A percentile compares a stretch with the other conserved stretches of the same genome.
phyloP scores from a whole-genome alignment of 2,329 filamentous ascomycete genomes.

The Xenoacremonium recifei region DNA sequence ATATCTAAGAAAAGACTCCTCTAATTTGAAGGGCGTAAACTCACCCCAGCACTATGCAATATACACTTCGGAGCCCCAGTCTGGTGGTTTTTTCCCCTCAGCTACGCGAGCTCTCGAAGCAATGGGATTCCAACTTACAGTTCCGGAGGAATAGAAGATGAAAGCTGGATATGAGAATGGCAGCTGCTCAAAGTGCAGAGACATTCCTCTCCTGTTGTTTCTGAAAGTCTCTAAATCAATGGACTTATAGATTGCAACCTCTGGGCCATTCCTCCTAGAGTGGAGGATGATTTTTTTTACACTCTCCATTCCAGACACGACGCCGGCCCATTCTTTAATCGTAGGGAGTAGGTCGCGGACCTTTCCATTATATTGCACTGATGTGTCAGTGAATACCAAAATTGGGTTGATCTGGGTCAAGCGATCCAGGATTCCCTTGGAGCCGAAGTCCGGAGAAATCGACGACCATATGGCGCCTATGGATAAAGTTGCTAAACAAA shows the following conservation, averaged over 20 bases:
- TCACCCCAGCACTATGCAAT: constrained; percentile 3
- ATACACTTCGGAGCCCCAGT: constrained; percentile 6
- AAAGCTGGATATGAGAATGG: constrained; percentile 3
- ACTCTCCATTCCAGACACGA: neutral
- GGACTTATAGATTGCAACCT: neutral
- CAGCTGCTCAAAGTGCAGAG: constrained; percentile 1
- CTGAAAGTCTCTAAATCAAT: constrained; percentile 1
- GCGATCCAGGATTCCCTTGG: constrained; percentile 4
- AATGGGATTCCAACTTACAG: neutral
- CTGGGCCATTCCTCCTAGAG: neutral
- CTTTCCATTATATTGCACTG: constrained; percentile 4
- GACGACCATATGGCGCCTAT: constrained; percentile 7
- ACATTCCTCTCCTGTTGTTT: neutral
- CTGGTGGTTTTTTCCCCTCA: neutral
- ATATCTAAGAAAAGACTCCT: neutral
- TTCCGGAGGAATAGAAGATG: constrained; percentile 8
- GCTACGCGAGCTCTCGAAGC: neutral
- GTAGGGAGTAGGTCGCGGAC: neutral
- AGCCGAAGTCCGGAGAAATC: constrained; percentile 2
- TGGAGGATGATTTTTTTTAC: constrained; percentile 1
- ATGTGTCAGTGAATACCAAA: constrained; percentile 1
- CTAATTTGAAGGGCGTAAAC: neutral
- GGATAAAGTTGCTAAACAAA: constrained; percentile 5
- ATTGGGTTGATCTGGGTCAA: constrained; percentile 4
- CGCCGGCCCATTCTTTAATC: neutral